Base-by-base conservation (phyloP, 2,329 filamentous ascomycete species). In the Thielaviopsis ethacetica region DNA sequence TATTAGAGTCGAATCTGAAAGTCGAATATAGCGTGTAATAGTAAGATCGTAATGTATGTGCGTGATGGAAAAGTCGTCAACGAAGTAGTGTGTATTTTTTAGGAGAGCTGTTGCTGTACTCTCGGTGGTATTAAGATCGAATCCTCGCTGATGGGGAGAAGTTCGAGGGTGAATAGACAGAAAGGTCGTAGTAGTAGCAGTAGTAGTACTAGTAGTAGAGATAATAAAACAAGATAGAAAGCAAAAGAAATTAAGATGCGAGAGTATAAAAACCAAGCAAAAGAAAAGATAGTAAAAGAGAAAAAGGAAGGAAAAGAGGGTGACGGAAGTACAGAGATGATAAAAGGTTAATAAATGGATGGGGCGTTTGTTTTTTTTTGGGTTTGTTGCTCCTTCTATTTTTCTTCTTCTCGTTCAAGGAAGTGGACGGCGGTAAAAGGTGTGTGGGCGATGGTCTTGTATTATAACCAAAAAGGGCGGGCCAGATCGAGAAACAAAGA, bases 201-300 rank as follows among this genome's bases (percentile, higher is more conserved):
- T 53, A 49, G 59, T 54, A 52, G 51, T 54, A 27, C 54, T 34
- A 54, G 59, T 54, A 52, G 51, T 54, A 27, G 59, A 24, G 50
- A 57, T 60, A 57, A 60, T 60, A 60, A 22, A 27, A 50, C 15
- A 59, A 44, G 15, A 26, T 19, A 56, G 24, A 15, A 26, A 56
- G 3, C 30, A 51, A 13, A n/a, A 34, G 5, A 51, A 52, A 51
- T 17, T 26, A 34, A 57, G 15, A 7, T 44, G 38, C 13, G 15
- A 44, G 38, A 44, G 13, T 17, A 17, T 6, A 44, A n/a, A 44
- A n/a, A 44, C 38, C n/a, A 44, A 52, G 17, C 15, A 24, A 47
- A 34, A 41, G 19, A 34, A 27, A 30, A 24, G 26, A 4, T 24
- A 30, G n/a, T 17, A 27, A 47, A 49, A 56, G 41, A 49, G 24